Evolutionary conservation across 192 early-diverging fungal species (phyloP).

Genomic region (Podila clonocystis): DNA sequence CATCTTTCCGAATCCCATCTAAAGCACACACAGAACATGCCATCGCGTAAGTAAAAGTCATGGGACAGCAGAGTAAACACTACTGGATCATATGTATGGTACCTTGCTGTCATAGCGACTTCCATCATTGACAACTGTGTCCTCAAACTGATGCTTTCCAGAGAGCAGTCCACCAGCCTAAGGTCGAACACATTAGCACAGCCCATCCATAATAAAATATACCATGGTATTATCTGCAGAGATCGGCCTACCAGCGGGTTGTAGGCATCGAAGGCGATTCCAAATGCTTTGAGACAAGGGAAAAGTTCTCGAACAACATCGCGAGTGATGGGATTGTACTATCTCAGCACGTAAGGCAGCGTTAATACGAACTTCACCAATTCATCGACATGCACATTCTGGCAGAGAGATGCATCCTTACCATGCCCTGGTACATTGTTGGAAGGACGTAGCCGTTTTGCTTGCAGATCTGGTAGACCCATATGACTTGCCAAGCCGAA

Average conservation of each 20-base stretch:
- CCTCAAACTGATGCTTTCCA: conserved; percentile 21
- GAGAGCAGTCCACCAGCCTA: conserved; percentile 45
- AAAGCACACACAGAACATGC: no score
- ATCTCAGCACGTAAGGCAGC: background rate
- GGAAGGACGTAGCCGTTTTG: conserved; percentile 54
- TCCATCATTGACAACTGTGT: conserved; percentile 1
- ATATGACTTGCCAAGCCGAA: conserved; percentile 44
- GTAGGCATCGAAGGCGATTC: conserved; percentile 72
- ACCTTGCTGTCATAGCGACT: conserved; percentile 25
- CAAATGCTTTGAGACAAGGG: conserved; percentile 62
- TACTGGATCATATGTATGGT: background rate
- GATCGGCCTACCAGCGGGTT: conserved; percentile 57
- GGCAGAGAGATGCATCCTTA: background rate
- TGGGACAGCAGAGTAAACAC: no score
- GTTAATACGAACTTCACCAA: no score
- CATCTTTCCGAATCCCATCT: no score
- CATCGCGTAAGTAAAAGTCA: no score
- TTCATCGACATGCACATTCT: no score
- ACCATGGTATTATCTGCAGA: no score
- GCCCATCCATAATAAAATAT: background rate
- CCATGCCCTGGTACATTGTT: conserved; percentile 54
- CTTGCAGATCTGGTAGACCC: conserved; percentile 51
- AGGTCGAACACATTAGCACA: no score
- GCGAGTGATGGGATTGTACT: conserved; percentile 55
- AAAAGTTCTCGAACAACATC: conserved; percentile 59